A percentile compares a stretch with the other conserved stretches of the same genome.
Conservation (phyloP, 2,329 filamentous ascomycete species). For the Clarireedia hainanense region DNA sequence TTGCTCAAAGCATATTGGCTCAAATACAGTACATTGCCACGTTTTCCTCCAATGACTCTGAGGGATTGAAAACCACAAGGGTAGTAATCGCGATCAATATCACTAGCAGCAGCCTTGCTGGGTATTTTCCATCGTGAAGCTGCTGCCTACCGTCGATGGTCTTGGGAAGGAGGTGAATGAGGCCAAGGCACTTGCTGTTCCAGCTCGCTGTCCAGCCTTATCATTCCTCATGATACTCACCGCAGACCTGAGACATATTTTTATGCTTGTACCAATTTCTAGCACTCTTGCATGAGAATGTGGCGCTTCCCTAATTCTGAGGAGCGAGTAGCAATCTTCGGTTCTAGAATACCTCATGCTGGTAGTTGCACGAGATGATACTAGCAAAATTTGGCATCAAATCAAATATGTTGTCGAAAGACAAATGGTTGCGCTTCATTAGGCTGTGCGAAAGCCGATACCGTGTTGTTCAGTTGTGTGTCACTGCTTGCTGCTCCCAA, state of each 20-base stretch:
- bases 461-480: too few species aligned
- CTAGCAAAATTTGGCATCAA: too few species aligned
- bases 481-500: too few species aligned
- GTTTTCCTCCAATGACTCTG: background rate
- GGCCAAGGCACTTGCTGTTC: constrained; percentile 1
- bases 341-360: too few species aligned
- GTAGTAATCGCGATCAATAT: background rate
- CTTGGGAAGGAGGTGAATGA: background rate
- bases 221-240: background rate
- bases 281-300: background rate
- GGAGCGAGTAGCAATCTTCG: background rate
- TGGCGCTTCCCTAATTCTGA: background rate
- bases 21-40: background rate
- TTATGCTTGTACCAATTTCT: background rate
- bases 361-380: too few species aligned
- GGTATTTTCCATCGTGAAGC: background rate
- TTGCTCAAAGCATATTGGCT: background rate
- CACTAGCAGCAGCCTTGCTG: background rate
- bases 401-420: too few species aligned
- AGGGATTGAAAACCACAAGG: background rate
- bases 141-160: background rate
- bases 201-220: background rate
- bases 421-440: too few species aligned
- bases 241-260: background rate
- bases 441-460: too few species aligned